Evolutionary conservation across 345 rosid species (phyloP), one percentile per base, ranked within the genome.

Genomic region (Salix caprea): DNA sequence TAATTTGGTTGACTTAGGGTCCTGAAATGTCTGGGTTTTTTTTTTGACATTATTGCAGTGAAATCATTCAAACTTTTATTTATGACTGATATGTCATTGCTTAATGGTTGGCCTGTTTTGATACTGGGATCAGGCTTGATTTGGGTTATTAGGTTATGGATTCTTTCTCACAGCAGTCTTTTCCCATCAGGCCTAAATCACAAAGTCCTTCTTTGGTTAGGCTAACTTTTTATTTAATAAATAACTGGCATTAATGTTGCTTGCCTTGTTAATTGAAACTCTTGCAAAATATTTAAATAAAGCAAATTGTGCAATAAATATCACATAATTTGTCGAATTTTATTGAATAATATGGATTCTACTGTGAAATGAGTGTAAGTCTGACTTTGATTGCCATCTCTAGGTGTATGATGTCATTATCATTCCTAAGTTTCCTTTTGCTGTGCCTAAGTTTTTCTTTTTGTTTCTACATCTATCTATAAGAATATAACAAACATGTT

Each of bases 111-210:
- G 12, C 18, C 15, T 14, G 26, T 69, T 44, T 42, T 44, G 34
- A 23, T 69, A 54, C 5, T 6, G 14, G 72, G 23, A 73, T 61
- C 32, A 60, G 69, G 24, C 56, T 12, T 36, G 34, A 24, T 21
- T 73, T 64, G 32, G 76, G 40, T 72, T 74, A 28, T 37, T 16
- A 2, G 39, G 60, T 21, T 66, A 48, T 74, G 67, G 64, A 44
- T 34, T 42, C 54, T 48, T 65, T 56, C 39, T 66, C 28, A 58
- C 13, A 15, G 6, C 14, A 74, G 62, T 62, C 69, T 19, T 65
- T 72, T 58, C 54, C 58, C 52, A 14, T 26, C 26, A 42, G 58
- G 60, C 76, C 71, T 39, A n/a, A 32, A 48, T 66, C 50, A 62
- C 56, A 36, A 40, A 40, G 11, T 23, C 62, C 28, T 58, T 4